Conservation (phyloP, 2,329 filamentous ascomycete species). For the Clonostachys solani region DNA sequence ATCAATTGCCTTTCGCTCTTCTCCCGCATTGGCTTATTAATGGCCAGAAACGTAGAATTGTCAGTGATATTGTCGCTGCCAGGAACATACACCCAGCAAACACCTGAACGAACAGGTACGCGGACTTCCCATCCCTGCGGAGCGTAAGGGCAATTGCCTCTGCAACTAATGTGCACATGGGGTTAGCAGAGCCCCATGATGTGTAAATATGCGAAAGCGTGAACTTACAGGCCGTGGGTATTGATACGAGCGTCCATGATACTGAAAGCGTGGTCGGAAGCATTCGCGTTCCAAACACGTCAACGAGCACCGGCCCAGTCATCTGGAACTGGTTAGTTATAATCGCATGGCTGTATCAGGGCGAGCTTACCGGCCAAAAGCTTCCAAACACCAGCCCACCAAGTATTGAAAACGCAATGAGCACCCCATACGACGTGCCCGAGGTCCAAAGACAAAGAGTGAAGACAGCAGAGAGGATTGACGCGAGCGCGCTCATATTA, state of each 20-base stretch:
- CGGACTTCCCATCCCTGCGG: not conserved
- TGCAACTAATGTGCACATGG: not conserved
- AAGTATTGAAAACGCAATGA: not conserved
- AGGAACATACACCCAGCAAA: not conserved
- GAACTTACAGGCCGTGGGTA: not conserved
- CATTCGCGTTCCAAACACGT: not conserved
- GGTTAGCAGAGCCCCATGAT: not conserved
- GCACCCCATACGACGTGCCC: not conserved
- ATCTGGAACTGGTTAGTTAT: not conserved
- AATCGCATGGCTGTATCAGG: not conserved
- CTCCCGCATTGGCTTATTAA: too few relatives aligned
- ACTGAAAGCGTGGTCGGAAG: not conserved
- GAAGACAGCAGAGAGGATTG: not conserved
- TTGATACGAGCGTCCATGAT: not conserved
- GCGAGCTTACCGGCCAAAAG: not conserved
- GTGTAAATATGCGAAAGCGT: not conserved
- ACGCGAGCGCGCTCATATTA: not conserved
- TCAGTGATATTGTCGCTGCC: too few relatives aligned
- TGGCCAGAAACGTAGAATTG: too few relatives aligned
- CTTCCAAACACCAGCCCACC: not conserved
- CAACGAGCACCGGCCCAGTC: not conserved
- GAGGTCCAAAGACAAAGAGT: not conserved
- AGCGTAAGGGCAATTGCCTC: not conserved
- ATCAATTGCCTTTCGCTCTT: too few relatives aligned
- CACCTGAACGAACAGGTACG: not conserved